phyloP scores from a whole-genome alignment of 108 stramenopile genomes.

The Skeletonema potamos region DNA sequence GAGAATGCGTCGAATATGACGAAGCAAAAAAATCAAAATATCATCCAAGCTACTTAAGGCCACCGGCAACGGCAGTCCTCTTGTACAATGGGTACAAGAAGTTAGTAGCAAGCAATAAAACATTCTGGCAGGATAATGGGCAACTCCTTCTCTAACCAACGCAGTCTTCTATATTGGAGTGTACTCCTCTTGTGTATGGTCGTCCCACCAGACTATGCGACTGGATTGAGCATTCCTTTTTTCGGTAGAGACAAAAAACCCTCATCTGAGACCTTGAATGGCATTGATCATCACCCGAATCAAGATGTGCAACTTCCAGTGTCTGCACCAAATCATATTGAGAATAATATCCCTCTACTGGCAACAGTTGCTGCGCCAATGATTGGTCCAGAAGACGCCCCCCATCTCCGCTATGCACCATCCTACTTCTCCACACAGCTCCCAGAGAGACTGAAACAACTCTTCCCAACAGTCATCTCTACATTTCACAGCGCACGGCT shows the following conservation, averaged over 20 bases:
- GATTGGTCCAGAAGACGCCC: slow-evolving; percentile 37
- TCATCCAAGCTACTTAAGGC: no score
- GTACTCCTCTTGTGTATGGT: slow-evolving; percentile 20
- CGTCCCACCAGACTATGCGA: slow-evolving; percentile 7
- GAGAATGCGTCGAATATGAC: no score
- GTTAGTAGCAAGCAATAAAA: no score
- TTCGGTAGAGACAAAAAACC: slow-evolving; percentile 1
- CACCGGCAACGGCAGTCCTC: no score
- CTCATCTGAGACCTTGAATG: neutral
- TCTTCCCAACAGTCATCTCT: slow-evolving; percentile 8
- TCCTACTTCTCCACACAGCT: slow-evolving; percentile 41
- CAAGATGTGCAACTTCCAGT: neutral
- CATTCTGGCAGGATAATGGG: slow-evolving; percentile 22
- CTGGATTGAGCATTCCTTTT: slow-evolving; percentile 31
- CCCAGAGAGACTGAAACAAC: slow-evolving; percentile 11
- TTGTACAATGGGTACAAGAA: no score
- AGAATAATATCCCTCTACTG: neutral
- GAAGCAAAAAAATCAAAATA: no score
- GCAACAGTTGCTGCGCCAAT: slow-evolving; percentile 9
- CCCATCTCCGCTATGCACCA: slow-evolving; percentile 39
- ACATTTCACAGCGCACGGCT: slow-evolving; percentile 5
- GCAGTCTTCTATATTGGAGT: slow-evolving; percentile 26
- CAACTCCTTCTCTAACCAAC: slow-evolving; percentile 22
- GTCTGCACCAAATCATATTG: neutral
- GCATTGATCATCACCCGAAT: neutral